Percentiles rank a stretch among this genome's conserved stretches.
Conservation (phyloP, 768 basidiomycete genomes). For the Panellus pusillus region DNA sequence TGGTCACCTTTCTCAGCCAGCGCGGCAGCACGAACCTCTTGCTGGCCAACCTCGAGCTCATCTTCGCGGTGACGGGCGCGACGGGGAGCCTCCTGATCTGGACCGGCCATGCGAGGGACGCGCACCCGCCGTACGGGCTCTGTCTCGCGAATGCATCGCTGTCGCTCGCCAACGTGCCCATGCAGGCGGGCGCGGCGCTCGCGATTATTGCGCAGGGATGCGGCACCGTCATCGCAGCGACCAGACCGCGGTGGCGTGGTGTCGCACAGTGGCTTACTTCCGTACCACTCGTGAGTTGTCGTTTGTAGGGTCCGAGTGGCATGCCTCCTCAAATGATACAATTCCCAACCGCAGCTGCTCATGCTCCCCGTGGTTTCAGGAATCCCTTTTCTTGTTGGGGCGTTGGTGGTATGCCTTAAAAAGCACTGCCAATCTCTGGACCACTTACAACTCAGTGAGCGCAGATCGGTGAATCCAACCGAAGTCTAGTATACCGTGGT, state of each 20-base stretch:
- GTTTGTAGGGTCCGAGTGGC: neutral
- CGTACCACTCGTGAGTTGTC: conserved; percentile 8
- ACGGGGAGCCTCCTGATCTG: conserved; percentile 4
- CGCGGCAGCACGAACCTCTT: neutral
- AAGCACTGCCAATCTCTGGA: too few species aligned
- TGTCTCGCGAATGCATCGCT: conserved; percentile 12
- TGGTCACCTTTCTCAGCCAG: conserved; percentile 5
- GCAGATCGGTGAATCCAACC: conserved; percentile 4
- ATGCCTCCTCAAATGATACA: neutral
- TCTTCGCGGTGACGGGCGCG: conserved; percentile 3
- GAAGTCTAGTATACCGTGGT: conserved; percentile 5
- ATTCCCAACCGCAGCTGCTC: conserved; percentile 12
- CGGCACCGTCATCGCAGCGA: conserved; percentile 9
- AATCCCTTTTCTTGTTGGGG: conserved; percentile 4
- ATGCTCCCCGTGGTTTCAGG: conserved; percentile 2
- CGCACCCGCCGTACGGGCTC: conserved; percentile 5
- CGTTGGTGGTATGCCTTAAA: conserved; percentile 5
- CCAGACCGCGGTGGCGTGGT: neutral
- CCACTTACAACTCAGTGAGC: neutral
- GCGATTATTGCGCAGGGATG: conserved; percentile 7
- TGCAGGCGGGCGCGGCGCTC: conserved; percentile 9
- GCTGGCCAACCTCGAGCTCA: conserved; percentile 8
- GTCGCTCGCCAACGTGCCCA: conserved; percentile 7
- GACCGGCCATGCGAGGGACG: conserved; percentile 15
- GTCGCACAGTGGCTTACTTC: conserved; percentile 9